A percentile compares a stretch with the other conserved stretches of the same genome.
These are phyloP conservation scores for Vaccinium darrowii DNA, from an alignment of 148 eudicot genomes.

Conservation along the genomic window DNA sequence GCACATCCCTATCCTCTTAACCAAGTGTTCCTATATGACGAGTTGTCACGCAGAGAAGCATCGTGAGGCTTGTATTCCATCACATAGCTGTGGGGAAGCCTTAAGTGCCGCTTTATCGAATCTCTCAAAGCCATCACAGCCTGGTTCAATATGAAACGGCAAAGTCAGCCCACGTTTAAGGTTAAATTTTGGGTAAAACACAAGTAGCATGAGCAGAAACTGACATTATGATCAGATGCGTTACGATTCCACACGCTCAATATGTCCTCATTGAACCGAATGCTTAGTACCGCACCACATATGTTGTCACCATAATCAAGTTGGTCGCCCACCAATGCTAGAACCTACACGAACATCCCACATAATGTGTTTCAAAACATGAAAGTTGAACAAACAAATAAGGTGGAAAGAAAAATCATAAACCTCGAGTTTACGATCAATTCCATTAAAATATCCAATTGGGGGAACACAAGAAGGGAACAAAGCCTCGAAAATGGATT, in stretches of 20 bases:
- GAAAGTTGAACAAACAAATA: too few species aligned
- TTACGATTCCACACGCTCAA: constrained; percentile 91
- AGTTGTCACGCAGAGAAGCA: constrained; percentile 90
- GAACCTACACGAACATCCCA: constrained; percentile 43
- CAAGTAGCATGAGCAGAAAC: neutral
- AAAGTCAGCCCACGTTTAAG: neutral
- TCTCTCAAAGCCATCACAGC: constrained; percentile 95
- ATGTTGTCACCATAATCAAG: constrained; percentile 82
- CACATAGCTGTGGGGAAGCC: constrained; percentile 85
- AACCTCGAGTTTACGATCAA: neutral
- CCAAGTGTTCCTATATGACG: constrained; percentile 96
- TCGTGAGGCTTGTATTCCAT: constrained; percentile 98
- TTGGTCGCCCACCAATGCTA: constrained; percentile 89
- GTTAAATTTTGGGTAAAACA: neutral
- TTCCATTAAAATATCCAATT: neutral
- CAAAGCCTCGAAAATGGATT: neutral
- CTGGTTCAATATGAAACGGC: constrained; percentile 25
- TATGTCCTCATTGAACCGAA: constrained; percentile 86
- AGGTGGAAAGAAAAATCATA: neutral
- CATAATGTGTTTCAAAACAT: neutral
- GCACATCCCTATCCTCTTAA: constrained; percentile 52
- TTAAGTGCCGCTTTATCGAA: constrained; percentile 79
- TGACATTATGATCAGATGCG: constrained; percentile 86
- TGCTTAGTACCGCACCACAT: constrained; percentile 88
- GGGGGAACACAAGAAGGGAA: neutral